A percentile compares a stretch with the other conserved stretches of the same genome.
Evolutionary conservation across 2,329 filamentous ascomycete species (phyloP).

Genomic region (Aspergillus novofumigatus): DNA sequence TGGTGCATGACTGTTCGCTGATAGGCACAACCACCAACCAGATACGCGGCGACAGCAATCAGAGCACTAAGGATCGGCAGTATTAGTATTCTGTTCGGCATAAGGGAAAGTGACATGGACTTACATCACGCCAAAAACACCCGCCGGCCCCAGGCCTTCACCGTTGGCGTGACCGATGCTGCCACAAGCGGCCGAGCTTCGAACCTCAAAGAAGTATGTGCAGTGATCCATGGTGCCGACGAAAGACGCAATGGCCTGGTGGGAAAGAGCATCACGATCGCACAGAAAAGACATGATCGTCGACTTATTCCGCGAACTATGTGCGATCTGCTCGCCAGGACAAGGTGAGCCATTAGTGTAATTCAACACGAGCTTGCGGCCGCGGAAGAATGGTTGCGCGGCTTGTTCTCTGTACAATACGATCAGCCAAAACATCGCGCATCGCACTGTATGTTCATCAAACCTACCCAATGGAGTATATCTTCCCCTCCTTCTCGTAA

Average conservation of each 20-base stretch:
- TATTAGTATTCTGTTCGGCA: constrained; percentile 12
- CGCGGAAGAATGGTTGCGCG: constrained; percentile 45
- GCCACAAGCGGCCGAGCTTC: constrained; percentile 79
- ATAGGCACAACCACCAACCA: constrained; percentile 90
- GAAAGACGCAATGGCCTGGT: constrained; percentile 71
- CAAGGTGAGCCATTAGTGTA: constrained; percentile 76
- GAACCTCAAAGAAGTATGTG: constrained; percentile 91
- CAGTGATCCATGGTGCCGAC: constrained; percentile 87
- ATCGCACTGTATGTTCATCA: background rate
- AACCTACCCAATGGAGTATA: constrained; percentile 46
- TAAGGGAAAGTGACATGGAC: constrained; percentile 38
- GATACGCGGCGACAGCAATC: constrained; percentile 78
- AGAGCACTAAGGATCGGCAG: constrained; percentile 37
- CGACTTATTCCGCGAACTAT: constrained; percentile 55
- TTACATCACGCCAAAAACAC: constrained; percentile 83
- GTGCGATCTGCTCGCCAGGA: constrained; percentile 26
- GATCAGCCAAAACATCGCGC: constrained; percentile 1
- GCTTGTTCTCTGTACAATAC: constrained; percentile 37
- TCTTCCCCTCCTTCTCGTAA: constrained; percentile 41
- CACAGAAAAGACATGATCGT: constrained; percentile 91
- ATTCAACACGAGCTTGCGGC: constrained; percentile 65
- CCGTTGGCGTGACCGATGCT: constrained; percentile 56
- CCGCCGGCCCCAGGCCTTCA: constrained; percentile 63
- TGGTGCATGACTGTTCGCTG: constrained; percentile 92
- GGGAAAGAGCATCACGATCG: constrained; percentile 71